Evolutionary conservation across 2,329 filamentous ascomycete species (phyloP).

Genomic region (Cordyceps cateniannulata): DNA sequence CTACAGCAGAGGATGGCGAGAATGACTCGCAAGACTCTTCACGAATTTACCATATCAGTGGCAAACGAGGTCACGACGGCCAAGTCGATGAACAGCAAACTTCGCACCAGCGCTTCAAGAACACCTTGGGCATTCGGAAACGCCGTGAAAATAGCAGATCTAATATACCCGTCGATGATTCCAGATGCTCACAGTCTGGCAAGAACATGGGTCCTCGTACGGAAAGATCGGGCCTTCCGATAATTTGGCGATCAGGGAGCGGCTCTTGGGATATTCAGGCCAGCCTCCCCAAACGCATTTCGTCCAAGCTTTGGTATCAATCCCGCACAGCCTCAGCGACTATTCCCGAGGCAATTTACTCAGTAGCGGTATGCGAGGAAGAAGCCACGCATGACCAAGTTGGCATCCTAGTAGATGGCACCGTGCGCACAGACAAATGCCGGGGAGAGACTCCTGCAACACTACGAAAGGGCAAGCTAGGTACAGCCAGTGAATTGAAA

Average conservation of each 20-base stretch:
- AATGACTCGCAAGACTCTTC: background rate
- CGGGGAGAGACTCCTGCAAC: background rate
- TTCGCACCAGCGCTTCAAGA: background rate
- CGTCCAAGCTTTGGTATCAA: background rate
- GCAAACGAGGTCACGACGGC: background rate
- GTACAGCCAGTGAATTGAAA: background rate
- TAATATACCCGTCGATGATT: background rate
- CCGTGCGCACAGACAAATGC: too few relatives aligned
- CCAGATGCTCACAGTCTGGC: background rate
- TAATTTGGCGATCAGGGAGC: background rate
- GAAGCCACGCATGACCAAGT: background rate
- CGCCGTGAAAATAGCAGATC: background rate
- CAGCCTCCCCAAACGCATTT: background rate
- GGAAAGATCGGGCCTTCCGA: background rate
- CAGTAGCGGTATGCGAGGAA: background rate
- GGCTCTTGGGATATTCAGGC: background rate
- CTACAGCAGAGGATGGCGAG: conserved; percentile 19
- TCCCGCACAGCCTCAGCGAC: background rate
- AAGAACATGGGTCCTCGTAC: background rate
- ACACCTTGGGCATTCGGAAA: background rate
- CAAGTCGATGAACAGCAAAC: background rate
- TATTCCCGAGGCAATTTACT: background rate
- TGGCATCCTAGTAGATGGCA: background rate
- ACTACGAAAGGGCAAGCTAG: background rate
- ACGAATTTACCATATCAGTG: background rate